A percentile compares a stretch with the other conserved stretches of the same genome.
phyloP scores from a whole-genome alignment of 139 green algal genomes.

The Raphidocelis subcapitata region DNA sequence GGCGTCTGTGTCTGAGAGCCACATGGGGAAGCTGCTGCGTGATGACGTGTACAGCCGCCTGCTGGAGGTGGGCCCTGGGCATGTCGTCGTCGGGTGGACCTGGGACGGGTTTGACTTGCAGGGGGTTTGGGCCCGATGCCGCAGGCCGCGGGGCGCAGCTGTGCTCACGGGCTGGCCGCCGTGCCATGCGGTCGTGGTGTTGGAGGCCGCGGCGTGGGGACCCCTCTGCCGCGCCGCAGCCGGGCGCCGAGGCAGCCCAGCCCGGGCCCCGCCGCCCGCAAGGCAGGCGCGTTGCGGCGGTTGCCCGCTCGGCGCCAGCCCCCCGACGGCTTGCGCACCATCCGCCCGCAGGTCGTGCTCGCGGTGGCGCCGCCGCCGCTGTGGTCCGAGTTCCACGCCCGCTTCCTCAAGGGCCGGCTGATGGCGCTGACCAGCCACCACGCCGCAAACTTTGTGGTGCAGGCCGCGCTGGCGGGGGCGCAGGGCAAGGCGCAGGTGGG shows the following conservation, averaged over 20 bases:
- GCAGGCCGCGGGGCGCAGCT: too few species aligned
- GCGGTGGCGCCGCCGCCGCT: slow-evolving; percentile 31
- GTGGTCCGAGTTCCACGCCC: slow-evolving; percentile 35
- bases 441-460: slow-evolving; percentile 76
- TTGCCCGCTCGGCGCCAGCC: too few species aligned
- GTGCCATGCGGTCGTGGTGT: slow-evolving; percentile 3
- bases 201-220: background rate
- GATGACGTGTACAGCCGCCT: slow-evolving; percentile 15
- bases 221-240: background rate
- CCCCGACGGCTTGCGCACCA: too few species aligned
- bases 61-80: slow-evolving; percentile 30
- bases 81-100: too few species aligned
- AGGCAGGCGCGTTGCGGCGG: too few species aligned
- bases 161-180: too few species aligned
- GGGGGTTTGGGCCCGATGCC: too few species aligned
- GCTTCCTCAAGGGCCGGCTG: slow-evolving; percentile 43
- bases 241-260: too few species aligned
- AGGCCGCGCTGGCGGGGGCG: slow-evolving; percentile 51
- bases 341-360: slow-evolving; percentile 39
- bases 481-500: slow-evolving; percentile 25
- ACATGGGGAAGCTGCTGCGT: slow-evolving; percentile 18
- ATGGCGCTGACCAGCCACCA: slow-evolving; percentile 52
- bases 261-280: too few species aligned
- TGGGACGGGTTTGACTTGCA: too few species aligned
- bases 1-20: slow-evolving; percentile 2